A percentile compares a stretch with the other conserved stretches of the same genome.
Conservation (phyloP, 2,329 filamentous ascomycete genomes). For the Diplodia mutila region DNA sequence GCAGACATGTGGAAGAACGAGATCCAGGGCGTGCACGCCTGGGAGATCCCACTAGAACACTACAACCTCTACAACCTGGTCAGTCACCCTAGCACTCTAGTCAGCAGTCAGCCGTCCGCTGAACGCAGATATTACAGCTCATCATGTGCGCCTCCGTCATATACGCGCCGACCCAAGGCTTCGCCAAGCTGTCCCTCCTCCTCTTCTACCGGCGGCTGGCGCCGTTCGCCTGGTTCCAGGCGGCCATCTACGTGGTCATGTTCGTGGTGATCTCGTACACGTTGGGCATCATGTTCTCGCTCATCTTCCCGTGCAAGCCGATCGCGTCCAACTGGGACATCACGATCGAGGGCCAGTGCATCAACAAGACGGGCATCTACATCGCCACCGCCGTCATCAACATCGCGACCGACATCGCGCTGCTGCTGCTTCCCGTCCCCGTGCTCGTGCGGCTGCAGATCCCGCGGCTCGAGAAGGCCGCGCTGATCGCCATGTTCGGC, state of each 20-base stretch:
- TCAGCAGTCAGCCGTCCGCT: too few species aligned
- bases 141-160: conserved; percentile 29
- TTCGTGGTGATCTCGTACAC: conserved; percentile 32
- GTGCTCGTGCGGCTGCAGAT: conserved; percentile 34
- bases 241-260: conserved; percentile 25
- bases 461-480: conserved; percentile 32
- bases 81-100: not conserved
- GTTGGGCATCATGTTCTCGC: conserved; percentile 32
- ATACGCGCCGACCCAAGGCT: conserved; percentile 29
- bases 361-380: conserved; percentile 33
- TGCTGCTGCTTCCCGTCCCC: conserved; percentile 34
- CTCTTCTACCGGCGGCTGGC: conserved; percentile 30
- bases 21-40: conserved; percentile 32
- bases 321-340: conserved; percentile 33
- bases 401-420: conserved; percentile 33
- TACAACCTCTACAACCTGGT: conserved; percentile 29
- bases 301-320: conserved; percentile 33
- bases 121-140: conserved; percentile 9
- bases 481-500: conserved; percentile 33
- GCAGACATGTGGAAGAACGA: conserved; percentile 21
- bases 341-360: conserved; percentile 28
- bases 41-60: conserved; percentile 31
- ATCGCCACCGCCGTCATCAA: conserved; percentile 34
- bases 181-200: conserved; percentile 30
- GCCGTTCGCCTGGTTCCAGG: conserved; percentile 31